Conservation (phyloP, 345 rosid genomes). For the Gossypium turneri region DNA sequence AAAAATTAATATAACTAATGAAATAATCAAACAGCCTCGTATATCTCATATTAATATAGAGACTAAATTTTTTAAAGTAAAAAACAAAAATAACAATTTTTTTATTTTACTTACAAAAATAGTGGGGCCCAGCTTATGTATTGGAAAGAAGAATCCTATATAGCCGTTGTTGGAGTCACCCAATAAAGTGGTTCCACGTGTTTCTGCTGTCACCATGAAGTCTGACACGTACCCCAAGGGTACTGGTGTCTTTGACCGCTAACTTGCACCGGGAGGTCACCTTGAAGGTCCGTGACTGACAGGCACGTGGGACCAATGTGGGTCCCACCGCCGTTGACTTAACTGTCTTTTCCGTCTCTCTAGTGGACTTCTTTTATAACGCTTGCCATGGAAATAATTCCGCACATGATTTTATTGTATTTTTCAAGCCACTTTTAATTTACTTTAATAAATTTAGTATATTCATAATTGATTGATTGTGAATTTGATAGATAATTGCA, state of each 20-base stretch:
- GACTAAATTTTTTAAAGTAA: too few species aligned
- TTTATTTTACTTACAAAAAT: background rate
- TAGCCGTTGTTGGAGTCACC: background rate
- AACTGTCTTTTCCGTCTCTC: background rate
- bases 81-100: too few species aligned
- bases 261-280: background rate
- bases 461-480: too few species aligned
- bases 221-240: too few species aligned
- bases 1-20: rapidly evolving
- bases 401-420: too few species aligned
- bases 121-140: background rate
- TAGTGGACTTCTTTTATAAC: background rate
- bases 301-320: background rate
- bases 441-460: too few species aligned
- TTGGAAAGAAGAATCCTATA: background rate
- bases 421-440: too few species aligned
- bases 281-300: background rate
- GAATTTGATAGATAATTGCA: too few species aligned
- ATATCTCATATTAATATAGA: rapidly evolving
- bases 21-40: too few species aligned
- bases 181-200: background rate
- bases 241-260: background rate
- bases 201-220: background rate
- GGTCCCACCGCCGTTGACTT: background rate
- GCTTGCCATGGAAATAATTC: background rate